These are phyloP conservation scores for Diphasiastrum complanatum DNA, from an alignment of 83 land plant genomes.

Conservation along the genomic window DNA sequence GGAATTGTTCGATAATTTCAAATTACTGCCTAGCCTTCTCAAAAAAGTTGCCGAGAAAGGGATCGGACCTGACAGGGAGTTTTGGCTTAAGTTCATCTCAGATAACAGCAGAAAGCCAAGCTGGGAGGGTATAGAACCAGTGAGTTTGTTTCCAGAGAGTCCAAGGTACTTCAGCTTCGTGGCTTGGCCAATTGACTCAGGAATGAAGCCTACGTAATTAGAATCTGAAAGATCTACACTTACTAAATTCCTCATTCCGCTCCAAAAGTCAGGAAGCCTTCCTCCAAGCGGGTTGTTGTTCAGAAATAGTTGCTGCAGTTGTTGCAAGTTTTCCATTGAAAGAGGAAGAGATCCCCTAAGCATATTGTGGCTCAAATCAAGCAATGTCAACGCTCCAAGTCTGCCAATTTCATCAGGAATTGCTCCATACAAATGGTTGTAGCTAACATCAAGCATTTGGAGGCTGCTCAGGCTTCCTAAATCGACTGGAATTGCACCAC, in stretches of 20 bases:
- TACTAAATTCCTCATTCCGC: not conserved
- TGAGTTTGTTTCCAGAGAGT: not conserved
- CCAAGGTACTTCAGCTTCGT: not conserved
- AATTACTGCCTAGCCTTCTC: slow-evolving; percentile 6
- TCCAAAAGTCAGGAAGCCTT: not conserved
- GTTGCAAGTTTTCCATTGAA: not conserved
- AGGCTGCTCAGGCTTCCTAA: not conserved
- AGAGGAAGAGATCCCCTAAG: not conserved
- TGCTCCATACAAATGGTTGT: slow-evolving; percentile 1
- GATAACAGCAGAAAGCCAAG: slow-evolving; percentile 9
- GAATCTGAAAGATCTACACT: not conserved
- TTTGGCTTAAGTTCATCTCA: slow-evolving; percentile 10
- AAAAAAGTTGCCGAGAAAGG: slow-evolving; percentile 5
- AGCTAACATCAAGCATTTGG: not conserved
- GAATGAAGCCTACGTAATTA: not conserved
- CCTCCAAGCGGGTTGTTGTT: slow-evolving; percentile 3
- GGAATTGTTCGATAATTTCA: not conserved
- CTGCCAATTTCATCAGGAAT: slow-evolving; percentile 3
- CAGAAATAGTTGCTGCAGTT: slow-evolving; percentile 13
- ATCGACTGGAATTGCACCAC: not conserved
- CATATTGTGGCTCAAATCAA: slow-evolving; percentile 9
- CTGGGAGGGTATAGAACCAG: not conserved
- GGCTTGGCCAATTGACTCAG: not conserved
- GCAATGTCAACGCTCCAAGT: not conserved
- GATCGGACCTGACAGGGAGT: slow-evolving; percentile 9